phyloP scores from a whole-genome alignment of 176 grass and related monocot species.

The Dactylis glomerata region DNA sequence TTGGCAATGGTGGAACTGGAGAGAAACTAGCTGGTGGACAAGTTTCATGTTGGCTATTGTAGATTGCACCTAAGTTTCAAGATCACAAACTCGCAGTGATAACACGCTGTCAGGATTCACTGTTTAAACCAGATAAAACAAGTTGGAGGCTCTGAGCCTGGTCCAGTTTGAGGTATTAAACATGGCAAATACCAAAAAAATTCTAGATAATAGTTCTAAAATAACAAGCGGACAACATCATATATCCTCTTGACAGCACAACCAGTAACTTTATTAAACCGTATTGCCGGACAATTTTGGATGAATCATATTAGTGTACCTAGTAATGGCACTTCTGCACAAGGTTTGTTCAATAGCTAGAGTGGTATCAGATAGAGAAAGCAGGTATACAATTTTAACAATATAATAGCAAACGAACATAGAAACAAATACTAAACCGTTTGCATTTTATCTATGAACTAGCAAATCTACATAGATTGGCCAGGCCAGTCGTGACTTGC shows the following conservation, averaged over 20 bases:
- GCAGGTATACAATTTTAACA: background rate
- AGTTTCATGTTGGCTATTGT: background rate
- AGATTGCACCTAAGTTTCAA: background rate
- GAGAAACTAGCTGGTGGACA: background rate
- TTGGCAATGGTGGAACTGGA: background rate
- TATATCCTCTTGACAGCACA: background rate
- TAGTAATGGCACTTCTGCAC: background rate
- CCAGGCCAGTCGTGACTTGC: background rate
- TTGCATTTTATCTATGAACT: background rate
- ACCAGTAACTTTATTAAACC: background rate
- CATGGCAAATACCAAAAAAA: background rate
- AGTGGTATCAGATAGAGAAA: background rate
- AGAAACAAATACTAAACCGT: background rate
- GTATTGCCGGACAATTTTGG: background rate
- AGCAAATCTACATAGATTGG: background rate
- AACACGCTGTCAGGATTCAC: background rate
- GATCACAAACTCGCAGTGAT: background rate
- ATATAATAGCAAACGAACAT: background rate
- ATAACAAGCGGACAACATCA: background rate
- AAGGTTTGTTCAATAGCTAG: background rate
- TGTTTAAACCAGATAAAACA: background rate
- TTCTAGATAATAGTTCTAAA: slow-evolving; percentile 12
- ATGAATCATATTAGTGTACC: background rate
- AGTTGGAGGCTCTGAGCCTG: background rate
- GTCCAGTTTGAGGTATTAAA: background rate